Evolutionary conservation across 2,329 filamentous ascomycete genomes (phyloP).

Genomic region (Alternaria infectoria): DNA sequence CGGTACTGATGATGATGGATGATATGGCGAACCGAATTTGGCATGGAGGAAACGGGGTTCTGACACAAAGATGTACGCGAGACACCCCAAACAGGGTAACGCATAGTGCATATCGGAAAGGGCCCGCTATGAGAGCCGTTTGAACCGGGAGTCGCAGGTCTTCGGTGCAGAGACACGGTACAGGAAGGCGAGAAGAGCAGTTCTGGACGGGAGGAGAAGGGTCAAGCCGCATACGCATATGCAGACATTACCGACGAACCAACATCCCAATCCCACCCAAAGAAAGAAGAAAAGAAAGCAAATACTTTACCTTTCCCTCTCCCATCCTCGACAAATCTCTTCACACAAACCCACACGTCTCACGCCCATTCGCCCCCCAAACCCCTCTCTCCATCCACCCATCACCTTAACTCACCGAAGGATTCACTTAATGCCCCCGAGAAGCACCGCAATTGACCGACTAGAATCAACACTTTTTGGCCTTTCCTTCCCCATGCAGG

Average conservation of each 20-base stretch:
- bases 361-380: neutral
- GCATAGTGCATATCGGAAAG: neutral
- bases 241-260: neutral
- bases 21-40: neutral
- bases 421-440: slow-evolving; percentile 2
- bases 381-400: neutral
- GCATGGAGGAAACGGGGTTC: neutral
- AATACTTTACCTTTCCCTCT: neutral
- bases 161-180: neutral
- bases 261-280: neutral
- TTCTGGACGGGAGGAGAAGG: neutral
- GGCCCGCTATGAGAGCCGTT: neutral
- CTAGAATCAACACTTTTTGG: slow-evolving; percentile 13
- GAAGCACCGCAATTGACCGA: slow-evolving; percentile 17
- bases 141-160: neutral
- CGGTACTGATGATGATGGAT: neutral
- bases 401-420: slow-evolving; percentile 5
- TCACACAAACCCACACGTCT: neutral
- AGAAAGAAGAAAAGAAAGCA: neutral
- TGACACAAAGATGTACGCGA: neutral
- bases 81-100: neutral
- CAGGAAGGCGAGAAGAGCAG: neutral
- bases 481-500: slow-evolving; percentile 8
- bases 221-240: neutral
- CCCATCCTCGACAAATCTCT: neutral